phyloP scores from a whole-genome alignment of 305 asterid species.

The Fraxinus latifolia region DNA sequence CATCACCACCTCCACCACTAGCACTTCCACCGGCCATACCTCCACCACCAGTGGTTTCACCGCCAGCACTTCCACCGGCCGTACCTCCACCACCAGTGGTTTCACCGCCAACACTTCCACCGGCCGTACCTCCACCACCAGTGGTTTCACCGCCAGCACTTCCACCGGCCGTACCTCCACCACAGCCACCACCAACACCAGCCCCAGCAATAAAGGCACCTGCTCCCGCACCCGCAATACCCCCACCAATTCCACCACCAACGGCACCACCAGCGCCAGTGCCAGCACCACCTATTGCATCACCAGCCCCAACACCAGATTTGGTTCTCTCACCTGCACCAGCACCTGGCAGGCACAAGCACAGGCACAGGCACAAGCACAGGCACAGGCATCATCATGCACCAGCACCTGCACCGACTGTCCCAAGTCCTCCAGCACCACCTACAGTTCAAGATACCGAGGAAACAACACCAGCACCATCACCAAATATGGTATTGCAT shows the following conservation, averaged over 20 bases:
- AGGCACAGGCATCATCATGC: conserved; percentile 50
- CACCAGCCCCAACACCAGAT: conserved; percentile 34
- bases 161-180: conserved; percentile 46
- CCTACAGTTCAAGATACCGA: conserved; percentile 53
- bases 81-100: conserved; percentile 33
- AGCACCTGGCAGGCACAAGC: conserved; percentile 44
- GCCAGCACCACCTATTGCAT: conserved; percentile 25
- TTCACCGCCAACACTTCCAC: conserved; percentile 39
- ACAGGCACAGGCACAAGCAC: conserved; percentile 40
- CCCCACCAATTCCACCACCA: conserved; percentile 8
- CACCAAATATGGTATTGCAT: conserved; percentile 71
- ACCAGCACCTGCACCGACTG: conserved; percentile 81
- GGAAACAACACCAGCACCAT: conserved; percentile 73
- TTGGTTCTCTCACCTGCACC: conserved; percentile 53
- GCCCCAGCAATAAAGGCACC: conserved; percentile 18
- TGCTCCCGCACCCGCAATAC: conserved; percentile 31
- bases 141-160: conserved; percentile 33
- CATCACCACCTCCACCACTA: conserved; percentile 33
- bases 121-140: conserved; percentile 37
- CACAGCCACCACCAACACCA: conserved; percentile 36
- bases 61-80: conserved; percentile 39
- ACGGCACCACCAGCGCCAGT: conserved; percentile 36
- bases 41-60: conserved; percentile 26
- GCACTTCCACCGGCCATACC: conserved; percentile 35
- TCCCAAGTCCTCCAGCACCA: conserved; percentile 89